Conservation (phyloP, 2,329 filamentous ascomycete genomes). For the Neopestalotiopsis rosae region DNA sequence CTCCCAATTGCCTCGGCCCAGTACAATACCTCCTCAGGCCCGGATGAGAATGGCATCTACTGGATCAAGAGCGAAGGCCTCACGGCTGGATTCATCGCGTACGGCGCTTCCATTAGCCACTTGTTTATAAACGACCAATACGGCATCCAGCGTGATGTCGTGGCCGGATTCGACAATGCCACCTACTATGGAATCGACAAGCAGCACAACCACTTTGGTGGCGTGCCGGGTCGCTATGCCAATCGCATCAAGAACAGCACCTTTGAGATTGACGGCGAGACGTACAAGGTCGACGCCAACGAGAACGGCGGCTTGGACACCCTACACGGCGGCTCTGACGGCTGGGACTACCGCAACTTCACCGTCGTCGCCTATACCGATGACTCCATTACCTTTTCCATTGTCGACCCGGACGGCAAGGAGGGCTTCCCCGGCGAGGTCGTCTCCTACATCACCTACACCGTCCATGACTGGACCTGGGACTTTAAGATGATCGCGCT, state of each 20-base stretch:
- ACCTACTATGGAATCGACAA: slow-evolving; percentile 69
- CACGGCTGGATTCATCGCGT: slow-evolving; percentile 72
- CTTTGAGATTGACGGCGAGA: slow-evolving; percentile 69
- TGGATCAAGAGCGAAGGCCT: slow-evolving; percentile 72
- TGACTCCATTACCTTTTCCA: slow-evolving; percentile 75
- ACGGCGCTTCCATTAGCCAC: slow-evolving; percentile 76
- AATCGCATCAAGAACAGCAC: slow-evolving; percentile 82
- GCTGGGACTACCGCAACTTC: slow-evolving; percentile 82
- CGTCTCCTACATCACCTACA: slow-evolving; percentile 76
- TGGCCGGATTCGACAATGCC: slow-evolving; percentile 79
- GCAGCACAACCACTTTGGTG: slow-evolving; percentile 73
- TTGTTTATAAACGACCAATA: slow-evolving; percentile 73
- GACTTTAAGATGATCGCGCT: slow-evolving; percentile 75
- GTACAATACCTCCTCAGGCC: slow-evolving; percentile 34
- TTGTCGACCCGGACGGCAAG: slow-evolving; percentile 74
- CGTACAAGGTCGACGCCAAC: slow-evolving; percentile 66
- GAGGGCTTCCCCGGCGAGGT: slow-evolving; percentile 83
- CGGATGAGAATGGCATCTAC: slow-evolving; percentile 71
- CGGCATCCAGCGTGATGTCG: slow-evolving; percentile 72
- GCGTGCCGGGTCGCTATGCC: slow-evolving; percentile 78
- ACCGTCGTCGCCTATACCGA: slow-evolving; percentile 72
- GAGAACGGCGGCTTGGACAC: slow-evolving; percentile 69
- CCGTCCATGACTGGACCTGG: slow-evolving; percentile 69
- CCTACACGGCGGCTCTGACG: slow-evolving; percentile 72
- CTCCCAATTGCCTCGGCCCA: slow-evolving; percentile 37